phyloP scores from a whole-genome alignment of 345 rosid genomes.

The Bretschneidera sinensis region DNA sequence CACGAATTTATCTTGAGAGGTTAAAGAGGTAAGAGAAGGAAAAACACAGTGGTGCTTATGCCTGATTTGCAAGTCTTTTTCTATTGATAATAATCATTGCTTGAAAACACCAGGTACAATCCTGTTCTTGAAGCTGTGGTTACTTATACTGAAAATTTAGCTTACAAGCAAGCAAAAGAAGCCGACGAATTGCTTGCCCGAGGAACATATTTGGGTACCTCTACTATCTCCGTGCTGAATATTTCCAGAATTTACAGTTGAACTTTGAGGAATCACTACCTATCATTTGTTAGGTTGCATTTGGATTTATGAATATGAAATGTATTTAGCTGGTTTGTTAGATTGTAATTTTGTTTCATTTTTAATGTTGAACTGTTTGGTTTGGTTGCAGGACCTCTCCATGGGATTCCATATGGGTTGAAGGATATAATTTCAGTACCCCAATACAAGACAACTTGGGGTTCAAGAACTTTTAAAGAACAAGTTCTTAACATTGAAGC shows the following conservation, averaged over 20 bases:
- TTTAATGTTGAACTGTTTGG: neutral
- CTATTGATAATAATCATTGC: neutral
- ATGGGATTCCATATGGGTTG: slow-evolving; percentile 87
- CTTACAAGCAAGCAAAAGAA: slow-evolving; percentile 75
- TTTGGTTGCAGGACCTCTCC: slow-evolving; percentile 66
- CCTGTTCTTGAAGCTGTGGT: slow-evolving; percentile 72
- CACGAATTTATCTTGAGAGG: slow-evolving; percentile 49
- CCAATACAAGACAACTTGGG: slow-evolving; percentile 85
- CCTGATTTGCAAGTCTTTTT: neutral
- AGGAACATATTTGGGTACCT: slow-evolving; percentile 73
- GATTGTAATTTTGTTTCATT: neutral
- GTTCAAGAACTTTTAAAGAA: slow-evolving; percentile 63
- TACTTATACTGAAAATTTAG: slow-evolving; percentile 71
- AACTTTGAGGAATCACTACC: no score
- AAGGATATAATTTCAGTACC: slow-evolving; percentile 81
- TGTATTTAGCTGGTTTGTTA: neutral
- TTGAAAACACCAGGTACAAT: slow-evolving; percentile 46
- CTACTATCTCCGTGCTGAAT: no score
- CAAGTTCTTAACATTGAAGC: slow-evolving; percentile 74
- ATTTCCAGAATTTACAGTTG: no score
- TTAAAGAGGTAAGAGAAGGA: slow-evolving; percentile 48
- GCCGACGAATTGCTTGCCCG: slow-evolving; percentile 70
- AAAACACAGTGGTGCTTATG: neutral
- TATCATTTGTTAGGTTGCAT: no score
- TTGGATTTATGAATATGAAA: no score